phyloP scores from a whole-genome alignment of 1,139 yeast species.

The Zygosaccharomyces pseudobailii region DNA sequence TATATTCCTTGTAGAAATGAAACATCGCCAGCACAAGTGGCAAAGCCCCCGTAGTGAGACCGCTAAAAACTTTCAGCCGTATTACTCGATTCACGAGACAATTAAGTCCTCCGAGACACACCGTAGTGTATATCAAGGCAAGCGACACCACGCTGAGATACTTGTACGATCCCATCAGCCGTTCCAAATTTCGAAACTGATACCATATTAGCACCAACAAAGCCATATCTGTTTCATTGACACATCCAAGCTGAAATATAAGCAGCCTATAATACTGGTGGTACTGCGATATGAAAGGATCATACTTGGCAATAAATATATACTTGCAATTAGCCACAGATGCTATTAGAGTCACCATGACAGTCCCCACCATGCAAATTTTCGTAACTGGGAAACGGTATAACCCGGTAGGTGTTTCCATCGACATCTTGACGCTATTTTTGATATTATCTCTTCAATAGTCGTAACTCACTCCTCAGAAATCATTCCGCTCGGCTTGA shows the following conservation, averaged over 20 bases:
- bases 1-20: constrained; percentile 33
- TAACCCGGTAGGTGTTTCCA: constrained; percentile 30
- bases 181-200: constrained; percentile 28
- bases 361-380: constrained; percentile 25
- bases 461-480: neutral
- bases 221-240: constrained; percentile 32
- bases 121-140: constrained; percentile 24
- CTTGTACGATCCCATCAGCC: constrained; percentile 32
- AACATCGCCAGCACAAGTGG: constrained; percentile 27
- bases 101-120: constrained; percentile 14
- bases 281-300: constrained; percentile 30
- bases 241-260: constrained; percentile 26
- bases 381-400: constrained; percentile 28
- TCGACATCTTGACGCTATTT: constrained; percentile 20
- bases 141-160: constrained; percentile 27
- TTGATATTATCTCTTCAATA: neutral
- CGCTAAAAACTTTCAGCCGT: constrained; percentile 25
- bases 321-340: constrained; percentile 29
- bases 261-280: constrained; percentile 28
- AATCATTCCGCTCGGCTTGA: neutral
- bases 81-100: constrained; percentile 15
- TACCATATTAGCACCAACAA: constrained; percentile 31
- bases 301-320: constrained; percentile 25
- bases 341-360: constrained; percentile 26
- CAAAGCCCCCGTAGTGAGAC: constrained; percentile 28